Evolutionary conservation across 2,329 filamentous ascomycete genomes (phyloP).

Genomic region (Alternaria atra): DNA sequence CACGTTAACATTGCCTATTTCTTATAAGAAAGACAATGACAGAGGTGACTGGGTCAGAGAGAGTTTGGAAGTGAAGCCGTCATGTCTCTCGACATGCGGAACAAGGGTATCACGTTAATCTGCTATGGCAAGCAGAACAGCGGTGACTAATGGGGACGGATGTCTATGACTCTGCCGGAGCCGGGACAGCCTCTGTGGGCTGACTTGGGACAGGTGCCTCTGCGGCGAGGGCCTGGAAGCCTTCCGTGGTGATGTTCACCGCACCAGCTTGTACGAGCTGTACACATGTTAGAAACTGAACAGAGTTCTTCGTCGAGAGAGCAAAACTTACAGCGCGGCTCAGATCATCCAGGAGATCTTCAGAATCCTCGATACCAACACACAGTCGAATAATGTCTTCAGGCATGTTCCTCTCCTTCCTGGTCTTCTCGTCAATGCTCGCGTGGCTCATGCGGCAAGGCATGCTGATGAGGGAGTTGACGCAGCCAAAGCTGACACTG

Average conservation of each 20-base stretch:
- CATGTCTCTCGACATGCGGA: slow-evolving; percentile 10
- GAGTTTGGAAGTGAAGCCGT: slow-evolving; percentile 36
- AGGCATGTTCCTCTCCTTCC: slow-evolving; percentile 76
- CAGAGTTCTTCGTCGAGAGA: background rate
- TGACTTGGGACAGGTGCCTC: slow-evolving; percentile 11
- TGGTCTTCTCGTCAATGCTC: slow-evolving; percentile 94
- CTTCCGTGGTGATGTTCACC: slow-evolving; percentile 84
- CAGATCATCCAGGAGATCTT: slow-evolving; percentile 92
- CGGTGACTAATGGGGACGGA: slow-evolving; percentile 40
- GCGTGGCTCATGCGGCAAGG: slow-evolving; percentile 99
- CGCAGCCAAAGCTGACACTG: slow-evolving; percentile 96
- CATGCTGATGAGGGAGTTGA: slow-evolving; percentile 99
- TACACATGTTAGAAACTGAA: slow-evolving; percentile 18
- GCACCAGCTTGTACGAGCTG: slow-evolving; percentile 90
- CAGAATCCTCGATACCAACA: slow-evolving; percentile 92
- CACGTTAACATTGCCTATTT: slow-evolving; percentile 45
- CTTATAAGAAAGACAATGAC: slow-evolving; percentile 27
- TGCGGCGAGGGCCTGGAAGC: slow-evolving; percentile 70
- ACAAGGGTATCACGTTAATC: slow-evolving; percentile 48
- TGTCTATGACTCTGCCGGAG: slow-evolving; percentile 21
- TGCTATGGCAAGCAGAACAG: slow-evolving; percentile 37
- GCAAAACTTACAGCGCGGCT: slow-evolving; percentile 79
- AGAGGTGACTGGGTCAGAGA: slow-evolving; percentile 51
- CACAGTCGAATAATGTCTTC: slow-evolving; percentile 96
- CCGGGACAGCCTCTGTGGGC: slow-evolving; percentile 21